Percentiles rank a stretch among this genome's conserved stretches.
These are phyloP conservation scores for Ceratobasidium sp. DNA, from an alignment of 1,284 basidiomycete genomes.

Conservation along the genomic window DNA sequence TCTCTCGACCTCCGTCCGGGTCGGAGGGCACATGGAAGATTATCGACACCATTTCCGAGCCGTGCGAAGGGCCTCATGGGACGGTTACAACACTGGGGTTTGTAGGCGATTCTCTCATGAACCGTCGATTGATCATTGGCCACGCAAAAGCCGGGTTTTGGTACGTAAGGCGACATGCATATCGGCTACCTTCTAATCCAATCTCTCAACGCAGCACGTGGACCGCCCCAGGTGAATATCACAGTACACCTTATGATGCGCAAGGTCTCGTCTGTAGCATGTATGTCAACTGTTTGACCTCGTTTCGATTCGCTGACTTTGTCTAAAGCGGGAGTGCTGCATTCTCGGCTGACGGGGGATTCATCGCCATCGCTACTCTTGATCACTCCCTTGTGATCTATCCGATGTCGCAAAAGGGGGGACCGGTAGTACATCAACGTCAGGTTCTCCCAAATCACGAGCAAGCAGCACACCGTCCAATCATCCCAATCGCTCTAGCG, in stretches of 20 bases:
- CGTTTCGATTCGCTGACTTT: not conserved
- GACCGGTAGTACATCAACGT: not conserved
- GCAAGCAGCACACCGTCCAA: not conserved
- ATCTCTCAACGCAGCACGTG: not conserved
- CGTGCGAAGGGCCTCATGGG: not conserved
- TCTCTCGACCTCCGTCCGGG: constrained; percentile 6
- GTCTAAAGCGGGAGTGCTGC: not conserved
- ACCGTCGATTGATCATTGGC: not conserved
- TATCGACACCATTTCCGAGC: not conserved
- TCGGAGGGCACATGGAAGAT: not conserved
- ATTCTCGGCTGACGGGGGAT: constrained; percentile 1
- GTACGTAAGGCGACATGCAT: not conserved
- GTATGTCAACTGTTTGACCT: not conserved
- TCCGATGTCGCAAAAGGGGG: not conserved
- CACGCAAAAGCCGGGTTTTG: constrained; percentile 11
- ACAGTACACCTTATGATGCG: constrained; percentile 1
- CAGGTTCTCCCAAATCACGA: not conserved
- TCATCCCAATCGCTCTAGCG: no score
- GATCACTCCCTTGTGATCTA: constrained; percentile 2
- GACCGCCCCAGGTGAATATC: not conserved
- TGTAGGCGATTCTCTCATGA: not conserved
- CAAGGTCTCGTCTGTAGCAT: constrained; percentile 8
- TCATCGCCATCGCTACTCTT: not conserved
- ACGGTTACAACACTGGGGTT: constrained; percentile 6
- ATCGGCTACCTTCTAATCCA: not conserved